These are phyloP conservation scores for Colletotrichum ledebouriae DNA, from an alignment of 2,329 filamentous ascomycete genomes.

Conservation along the genomic window DNA sequence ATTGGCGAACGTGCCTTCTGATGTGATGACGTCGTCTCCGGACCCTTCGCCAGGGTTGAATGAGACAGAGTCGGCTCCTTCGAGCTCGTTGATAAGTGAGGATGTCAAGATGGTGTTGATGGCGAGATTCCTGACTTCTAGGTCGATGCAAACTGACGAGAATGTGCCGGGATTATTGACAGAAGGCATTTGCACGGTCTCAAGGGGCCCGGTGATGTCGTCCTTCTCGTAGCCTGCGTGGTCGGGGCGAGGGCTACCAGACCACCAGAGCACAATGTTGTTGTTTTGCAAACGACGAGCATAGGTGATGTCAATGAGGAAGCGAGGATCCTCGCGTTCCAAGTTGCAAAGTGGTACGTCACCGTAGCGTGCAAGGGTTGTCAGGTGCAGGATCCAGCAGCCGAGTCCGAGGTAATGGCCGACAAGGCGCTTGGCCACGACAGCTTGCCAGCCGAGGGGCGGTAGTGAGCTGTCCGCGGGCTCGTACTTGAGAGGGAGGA, in stretches of 20 bases:
- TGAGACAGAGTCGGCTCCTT: slow-evolving; percentile 87
- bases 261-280: slow-evolving; percentile 98
- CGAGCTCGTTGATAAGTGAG: slow-evolving; percentile 95
- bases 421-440: slow-evolving; percentile 87
- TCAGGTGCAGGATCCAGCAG: slow-evolving; percentile 90
- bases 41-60: slow-evolving; percentile 82
- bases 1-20: slow-evolving; percentile 81
- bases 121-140: slow-evolving; percentile 92
- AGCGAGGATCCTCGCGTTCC: slow-evolving; percentile 92
- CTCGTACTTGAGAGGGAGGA: slow-evolving; percentile 85
- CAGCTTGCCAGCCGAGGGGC: slow-evolving; percentile 92
- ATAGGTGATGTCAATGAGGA: slow-evolving; percentile 96
- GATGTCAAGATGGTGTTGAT: slow-evolving; percentile 99
- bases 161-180: slow-evolving; percentile 96
- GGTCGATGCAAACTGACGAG: slow-evolving; percentile 94
- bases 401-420: slow-evolving; percentile 94
- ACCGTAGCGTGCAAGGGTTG: slow-evolving; percentile 89
- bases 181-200: slow-evolving; percentile 90
- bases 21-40: slow-evolving; percentile 68
- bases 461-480: slow-evolving; percentile 88
- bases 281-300: slow-evolving; percentile 90
- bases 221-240: slow-evolving; percentile 97
- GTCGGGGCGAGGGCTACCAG: slow-evolving; percentile 85
- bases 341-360: slow-evolving; percentile 96
- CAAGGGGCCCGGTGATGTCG: slow-evolving; percentile 84